These are phyloP conservation scores for Nigrograna mackinnonii DNA, from an alignment of 2,329 filamentous ascomycete species.

Conservation along the genomic window DNA sequence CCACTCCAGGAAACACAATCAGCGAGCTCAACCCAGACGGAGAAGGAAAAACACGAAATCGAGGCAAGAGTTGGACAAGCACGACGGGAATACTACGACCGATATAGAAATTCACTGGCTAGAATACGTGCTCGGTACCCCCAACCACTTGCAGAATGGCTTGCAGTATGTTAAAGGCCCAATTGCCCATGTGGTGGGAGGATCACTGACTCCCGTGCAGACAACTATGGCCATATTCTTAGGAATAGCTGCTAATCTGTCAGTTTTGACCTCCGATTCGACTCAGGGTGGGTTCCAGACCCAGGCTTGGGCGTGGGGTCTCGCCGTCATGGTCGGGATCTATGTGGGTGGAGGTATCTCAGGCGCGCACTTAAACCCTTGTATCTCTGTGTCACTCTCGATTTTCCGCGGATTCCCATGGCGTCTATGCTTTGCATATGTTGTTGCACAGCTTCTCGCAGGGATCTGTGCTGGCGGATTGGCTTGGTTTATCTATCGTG, in stretches of 20 bases:
- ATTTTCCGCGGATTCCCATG: constrained; percentile 64
- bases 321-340: constrained; percentile 55
- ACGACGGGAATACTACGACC: constrained; percentile 50
- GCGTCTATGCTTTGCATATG: constrained; percentile 54
- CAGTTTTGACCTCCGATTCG: constrained; percentile 51
- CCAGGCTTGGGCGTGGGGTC: constrained; percentile 52
- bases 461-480: constrained; percentile 52
- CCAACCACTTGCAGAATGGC: constrained; percentile 57
- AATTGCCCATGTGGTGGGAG: neutral
- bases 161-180: constrained; percentile 52
- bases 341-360: constrained; percentile 3
- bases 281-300: constrained; percentile 36
- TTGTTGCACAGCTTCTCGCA: constrained; percentile 56
- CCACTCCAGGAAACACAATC: constrained; percentile 34
- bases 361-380: constrained; percentile 3
- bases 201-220: constrained; percentile 5
- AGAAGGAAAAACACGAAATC: constrained; percentile 42
- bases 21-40: constrained; percentile 25
- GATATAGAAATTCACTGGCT: constrained; percentile 56
- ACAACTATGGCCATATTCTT: constrained; percentile 40
- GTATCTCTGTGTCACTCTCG: constrained; percentile 27
- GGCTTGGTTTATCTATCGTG: constrained; percentile 47
- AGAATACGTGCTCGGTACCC: constrained; percentile 56
- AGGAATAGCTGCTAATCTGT: constrained; percentile 55
- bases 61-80: constrained; percentile 48